Percentiles rank a stretch among this genome's conserved stretches.
Conservation (phyloP, 2,329 filamentous ascomycete genomes). For the Blastomyces parvus region DNA sequence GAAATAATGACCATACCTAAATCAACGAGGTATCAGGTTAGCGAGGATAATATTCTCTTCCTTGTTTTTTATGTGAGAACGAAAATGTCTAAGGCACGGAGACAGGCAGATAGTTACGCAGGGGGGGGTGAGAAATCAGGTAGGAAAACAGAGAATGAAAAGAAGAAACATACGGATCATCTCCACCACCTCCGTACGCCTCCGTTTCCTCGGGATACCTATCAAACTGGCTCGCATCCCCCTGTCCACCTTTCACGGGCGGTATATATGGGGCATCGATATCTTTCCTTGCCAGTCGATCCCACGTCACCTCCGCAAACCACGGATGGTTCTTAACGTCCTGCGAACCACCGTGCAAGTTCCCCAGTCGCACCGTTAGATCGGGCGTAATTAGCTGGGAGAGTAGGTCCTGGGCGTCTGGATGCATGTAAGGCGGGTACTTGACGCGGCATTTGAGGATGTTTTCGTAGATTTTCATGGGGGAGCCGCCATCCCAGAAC, state of each 20-base stretch:
- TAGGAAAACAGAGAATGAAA: not conserved
- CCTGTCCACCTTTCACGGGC: constrained; percentile 83
- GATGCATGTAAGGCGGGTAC: constrained; percentile 91
- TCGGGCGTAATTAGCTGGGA: constrained; percentile 90
- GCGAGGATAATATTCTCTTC: not conserved
- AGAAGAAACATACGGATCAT: constrained; percentile 66
- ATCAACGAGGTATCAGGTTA: not conserved
- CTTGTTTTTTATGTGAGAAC: not conserved
- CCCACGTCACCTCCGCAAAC: constrained; percentile 98
- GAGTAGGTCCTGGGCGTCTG: constrained; percentile 85
- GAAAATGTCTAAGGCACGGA: not conserved
- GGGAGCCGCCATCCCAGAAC: constrained; percentile 96
- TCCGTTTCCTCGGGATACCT: constrained; percentile 96
- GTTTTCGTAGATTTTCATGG: constrained; percentile 95
- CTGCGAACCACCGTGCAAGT: constrained; percentile 78
- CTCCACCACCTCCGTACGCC: constrained; percentile 67
- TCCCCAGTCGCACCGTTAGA: constrained; percentile 87
- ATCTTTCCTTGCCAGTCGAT: constrained; percentile 84
- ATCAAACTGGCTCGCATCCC: constrained; percentile 95
- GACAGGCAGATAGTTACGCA: not conserved
- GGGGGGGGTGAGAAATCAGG: not conserved
- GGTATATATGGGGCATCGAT: constrained; percentile 98
- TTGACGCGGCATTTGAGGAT: constrained; percentile 93
- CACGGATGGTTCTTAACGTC: constrained; percentile 94
- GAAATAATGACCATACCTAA: constrained; percentile 64